These are phyloP conservation scores for Ascochyta rabiei DNA, from an alignment of 2,329 filamentous ascomycete species.

Conservation along the genomic window DNA sequence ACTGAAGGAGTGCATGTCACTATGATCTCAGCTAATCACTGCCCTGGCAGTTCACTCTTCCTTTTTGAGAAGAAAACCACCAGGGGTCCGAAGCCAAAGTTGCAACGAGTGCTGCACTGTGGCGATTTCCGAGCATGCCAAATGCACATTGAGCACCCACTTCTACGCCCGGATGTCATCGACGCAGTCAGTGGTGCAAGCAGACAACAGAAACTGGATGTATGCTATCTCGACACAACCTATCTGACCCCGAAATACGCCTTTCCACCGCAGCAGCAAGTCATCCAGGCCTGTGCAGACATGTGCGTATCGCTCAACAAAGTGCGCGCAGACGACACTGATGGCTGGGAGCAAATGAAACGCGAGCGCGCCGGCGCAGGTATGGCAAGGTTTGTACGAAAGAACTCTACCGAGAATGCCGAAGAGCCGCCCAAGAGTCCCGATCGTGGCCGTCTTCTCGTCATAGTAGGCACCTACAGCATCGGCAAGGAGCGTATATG, in stretches of 20 bases:
- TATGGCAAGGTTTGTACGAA: slow-evolving; percentile 68
- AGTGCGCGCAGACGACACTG: slow-evolving; percentile 63
- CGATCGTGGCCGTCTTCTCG: slow-evolving; percentile 73
- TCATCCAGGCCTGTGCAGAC: slow-evolving; percentile 85
- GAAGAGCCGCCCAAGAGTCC: slow-evolving; percentile 35
- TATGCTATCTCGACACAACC: slow-evolving; percentile 96
- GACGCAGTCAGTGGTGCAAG: slow-evolving; percentile 73
- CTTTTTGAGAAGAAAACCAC: slow-evolving; percentile 82
- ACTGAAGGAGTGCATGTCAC: slow-evolving; percentile 86
- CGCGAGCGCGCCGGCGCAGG: slow-evolving; percentile 60
- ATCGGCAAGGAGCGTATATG: slow-evolving; percentile 98
- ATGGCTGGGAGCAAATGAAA: slow-evolving; percentile 64
- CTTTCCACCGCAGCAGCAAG: slow-evolving; percentile 86
- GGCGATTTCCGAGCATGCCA: slow-evolving; percentile 94
- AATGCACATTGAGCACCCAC: slow-evolving; percentile 79
- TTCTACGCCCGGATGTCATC: slow-evolving; percentile 75
- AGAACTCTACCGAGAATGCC: slow-evolving; percentile 42
- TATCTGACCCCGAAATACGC: slow-evolving; percentile 96
- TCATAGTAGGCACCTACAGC: slow-evolving; percentile 95
- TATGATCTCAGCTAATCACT: slow-evolving; percentile 97
- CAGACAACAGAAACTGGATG: slow-evolving; percentile 85
- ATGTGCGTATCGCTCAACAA: slow-evolving; percentile 81
- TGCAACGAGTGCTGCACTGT: slow-evolving; percentile 88
- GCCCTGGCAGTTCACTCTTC: slow-evolving; percentile 91
- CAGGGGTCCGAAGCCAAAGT: slow-evolving; percentile 63